Conservation (phyloP, 306 rosid species). For the Cotoneaster glaucophyllus region DNA sequence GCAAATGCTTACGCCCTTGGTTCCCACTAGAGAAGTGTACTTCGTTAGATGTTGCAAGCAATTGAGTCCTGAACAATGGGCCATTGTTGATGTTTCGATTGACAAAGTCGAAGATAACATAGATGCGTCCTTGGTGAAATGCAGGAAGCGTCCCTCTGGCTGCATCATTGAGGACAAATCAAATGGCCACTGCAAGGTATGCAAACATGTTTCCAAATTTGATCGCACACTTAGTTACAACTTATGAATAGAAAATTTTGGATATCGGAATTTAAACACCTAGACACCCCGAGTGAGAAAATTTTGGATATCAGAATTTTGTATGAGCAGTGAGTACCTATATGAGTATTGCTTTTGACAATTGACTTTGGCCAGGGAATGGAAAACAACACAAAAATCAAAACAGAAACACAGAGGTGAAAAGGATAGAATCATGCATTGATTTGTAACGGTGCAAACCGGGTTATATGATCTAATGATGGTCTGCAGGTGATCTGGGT, state of each 20-base stretch:
- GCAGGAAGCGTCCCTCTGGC: conserved; percentile 93
- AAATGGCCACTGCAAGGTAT: conserved; percentile 95
- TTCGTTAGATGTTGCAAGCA: conserved; percentile 82
- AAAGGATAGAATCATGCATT: conserved; percentile 5
- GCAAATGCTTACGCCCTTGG: conserved; percentile 95
- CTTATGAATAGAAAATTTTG: background rate
- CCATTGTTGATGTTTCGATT: conserved; percentile 77
- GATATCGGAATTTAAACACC: background rate
- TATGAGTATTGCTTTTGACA: conserved; percentile 1
- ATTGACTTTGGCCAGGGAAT: conserved; percentile 21
- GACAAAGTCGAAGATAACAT: conserved; percentile 87
- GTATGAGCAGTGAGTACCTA: background rate
- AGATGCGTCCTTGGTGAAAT: conserved; percentile 73
- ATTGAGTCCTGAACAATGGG: conserved; percentile 77
- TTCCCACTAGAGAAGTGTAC: conserved; percentile 85
- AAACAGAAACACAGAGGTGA: conserved; percentile 18
- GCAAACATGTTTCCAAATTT: background rate
- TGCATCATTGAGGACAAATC: conserved; percentile 92
- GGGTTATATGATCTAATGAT: background rate
- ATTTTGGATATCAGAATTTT: background rate
- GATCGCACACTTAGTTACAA: background rate
- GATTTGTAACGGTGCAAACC: background rate
- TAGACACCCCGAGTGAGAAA: background rate
- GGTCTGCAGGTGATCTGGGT: conserved; percentile 75
- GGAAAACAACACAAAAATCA: conserved; percentile 24